Evolutionary conservation across 169 alveolate genomes (phyloP), one percentile per base, ranked within the genome.

Genomic region (Cryptosporidium xiaoi): DNA sequence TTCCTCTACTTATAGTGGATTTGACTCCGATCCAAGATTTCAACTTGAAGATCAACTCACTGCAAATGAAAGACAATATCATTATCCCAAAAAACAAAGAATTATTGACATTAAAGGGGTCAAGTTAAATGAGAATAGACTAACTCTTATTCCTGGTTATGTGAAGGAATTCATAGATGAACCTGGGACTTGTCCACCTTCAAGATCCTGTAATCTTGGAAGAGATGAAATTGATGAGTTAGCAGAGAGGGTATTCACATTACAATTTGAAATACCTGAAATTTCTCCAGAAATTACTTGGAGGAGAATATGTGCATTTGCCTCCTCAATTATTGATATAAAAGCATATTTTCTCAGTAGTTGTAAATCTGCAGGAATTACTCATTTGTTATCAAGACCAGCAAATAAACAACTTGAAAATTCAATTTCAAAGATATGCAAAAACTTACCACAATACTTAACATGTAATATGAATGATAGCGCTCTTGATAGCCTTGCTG

Each of bases 211-310:
- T 16, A 77, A 77, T 60, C 50, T 77, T 6, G 31, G 48, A 36
- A 77, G 87, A 20, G 53, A 50, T 16, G 87, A 77, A 13, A 62
- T 77, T 13, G 87, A 77, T 60, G 77, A 60, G 13, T 62, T 77
- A 20, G 87, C 87, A n/a, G 87, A 77, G 20, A 65, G 87, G 0
- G 87, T 77, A 20, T 77, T 77, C 56, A 24, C 58, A 33, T 44
- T 62, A 15, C 77, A 60, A 58, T 24, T 51, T 18, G 87, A 77
- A 60, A 77, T 77, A 36, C 77, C 87, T 1, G 87, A 77, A 40
- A n/a, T 77, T 7, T 77, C 71, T 15, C 62, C 18, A 1, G 60
- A 77, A 34, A 20, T 48, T 18, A 44, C 87, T 13, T 77, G 87
- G 87, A 13, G 55, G n/a, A 56, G 48, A 46, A 66, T 44, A 33